Evolutionary conservation across 495 filamentous ascomycete genomes (phyloP).

Genomic region (Penicillium steckii): DNA sequence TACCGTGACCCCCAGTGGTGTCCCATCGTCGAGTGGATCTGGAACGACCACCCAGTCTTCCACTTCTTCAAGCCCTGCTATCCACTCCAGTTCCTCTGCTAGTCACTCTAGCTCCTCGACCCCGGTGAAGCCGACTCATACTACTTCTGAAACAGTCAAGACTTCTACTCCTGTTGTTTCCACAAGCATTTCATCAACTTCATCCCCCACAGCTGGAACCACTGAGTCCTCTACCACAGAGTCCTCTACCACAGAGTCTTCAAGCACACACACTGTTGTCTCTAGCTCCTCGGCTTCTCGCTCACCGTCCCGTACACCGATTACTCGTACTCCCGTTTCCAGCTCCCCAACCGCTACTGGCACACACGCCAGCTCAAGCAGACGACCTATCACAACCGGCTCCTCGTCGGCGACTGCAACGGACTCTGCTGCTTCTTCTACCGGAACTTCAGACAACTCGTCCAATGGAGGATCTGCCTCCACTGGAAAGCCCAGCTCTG

Average conservation of each 20-base stretch:
- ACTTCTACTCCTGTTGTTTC: background rate
- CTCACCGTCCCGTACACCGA: background rate
- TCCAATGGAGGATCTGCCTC: background rate
- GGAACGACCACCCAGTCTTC: background rate
- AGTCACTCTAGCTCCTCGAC: background rate
- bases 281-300: background rate
- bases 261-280: background rate
- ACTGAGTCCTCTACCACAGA: background rate
- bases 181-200: background rate
- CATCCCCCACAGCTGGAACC: background rate
- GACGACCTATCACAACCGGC: background rate
- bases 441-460: background rate
- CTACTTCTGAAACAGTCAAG: background rate
- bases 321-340: background rate
- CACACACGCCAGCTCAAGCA: background rate
- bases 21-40: background rate
- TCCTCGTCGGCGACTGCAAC: background rate
- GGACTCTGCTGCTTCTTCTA: background rate
- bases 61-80: conserved; percentile 1
- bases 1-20: background rate
- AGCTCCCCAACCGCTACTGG: background rate
- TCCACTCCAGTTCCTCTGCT: conserved; percentile 3
- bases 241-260: background rate
- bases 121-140: background rate
- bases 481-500: background rate